Base-by-base conservation (phyloP, 2,329 filamentous ascomycete species). In the Colletotrichum tropicale region DNA sequence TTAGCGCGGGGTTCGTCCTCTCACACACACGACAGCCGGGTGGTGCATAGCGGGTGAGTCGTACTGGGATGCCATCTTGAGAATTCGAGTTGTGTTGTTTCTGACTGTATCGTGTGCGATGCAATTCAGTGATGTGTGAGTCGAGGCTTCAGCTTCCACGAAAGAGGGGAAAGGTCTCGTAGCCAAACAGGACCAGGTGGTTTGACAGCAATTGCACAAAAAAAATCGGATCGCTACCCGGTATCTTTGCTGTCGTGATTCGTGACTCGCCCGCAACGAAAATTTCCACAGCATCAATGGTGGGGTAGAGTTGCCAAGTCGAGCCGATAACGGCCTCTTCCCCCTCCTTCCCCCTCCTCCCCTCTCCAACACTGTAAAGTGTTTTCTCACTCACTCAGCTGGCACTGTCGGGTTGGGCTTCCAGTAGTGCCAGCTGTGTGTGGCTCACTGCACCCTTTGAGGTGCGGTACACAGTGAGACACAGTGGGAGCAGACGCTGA, bases 61-160 rank as follows among this genome's bases (percentile, higher is more conserved):
- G 34, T 69, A 71, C 66, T 74, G 74, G 74, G 74, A 76, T 70
- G 68, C 69, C 74, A 76, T 77, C 21, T 48, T 73, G 38, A 55
- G 28, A 26, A 38, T 15, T 68, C 12, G 16, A 13, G 30, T 28
- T 24, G 24, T 24, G 38, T n/a, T 61, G 26, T 21, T 34, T 61
- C 30, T 56, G 38, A n/a, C 34, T 62, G 58, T 64, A 66, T 74
- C 48, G 66, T 74, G 26, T 16, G 26, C 15, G 16, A 61, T 70
- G 48, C 62, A 56, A 71, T 26, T 68, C 28, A 16, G n/a, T 66
- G 26, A 26, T 61, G 58, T 66, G 34, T 43, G 60, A 74, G 70
- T 64, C 64, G 65, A 65, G 34, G 21, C 15, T 21, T 21, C 26
- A 30, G 34, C 62, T 65, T 62, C 28, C 8, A 24, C 66, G 52